phyloP scores from a whole-genome alignment of 2,329 filamentous ascomycete species.

The Dactylellina leptospora region DNA sequence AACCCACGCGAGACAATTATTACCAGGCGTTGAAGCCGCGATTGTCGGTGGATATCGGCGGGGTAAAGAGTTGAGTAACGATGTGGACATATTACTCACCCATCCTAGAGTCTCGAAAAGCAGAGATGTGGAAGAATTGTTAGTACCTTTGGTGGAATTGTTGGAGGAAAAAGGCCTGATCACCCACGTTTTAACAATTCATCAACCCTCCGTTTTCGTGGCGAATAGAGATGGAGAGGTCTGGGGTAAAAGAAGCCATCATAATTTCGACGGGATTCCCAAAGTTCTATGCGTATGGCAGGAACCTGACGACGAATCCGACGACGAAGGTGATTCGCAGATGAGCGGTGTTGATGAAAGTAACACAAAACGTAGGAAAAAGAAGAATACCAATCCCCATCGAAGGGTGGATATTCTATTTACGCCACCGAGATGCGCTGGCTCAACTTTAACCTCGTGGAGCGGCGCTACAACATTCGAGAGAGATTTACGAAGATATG shows the following conservation, averaged over 20 bases:
- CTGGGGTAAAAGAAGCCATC: constrained; percentile 41
- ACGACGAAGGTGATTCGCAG: constrained; percentile 59
- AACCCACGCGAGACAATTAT: constrained; percentile 72
- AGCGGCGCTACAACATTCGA: constrained; percentile 88
- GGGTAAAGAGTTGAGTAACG: constrained; percentile 76
- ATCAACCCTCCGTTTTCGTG: constrained; percentile 19
- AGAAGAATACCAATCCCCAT: constrained; percentile 76
- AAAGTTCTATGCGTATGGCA: constrained; percentile 96
- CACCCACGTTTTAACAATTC: constrained; percentile 74
- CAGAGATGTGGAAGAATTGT: constrained; percentile 65
- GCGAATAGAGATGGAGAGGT: constrained; percentile 28
- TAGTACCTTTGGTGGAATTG: constrained; percentile 74
- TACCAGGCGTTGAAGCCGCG: constrained; percentile 67
- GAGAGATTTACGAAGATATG: constrained; percentile 82
- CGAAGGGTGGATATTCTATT: constrained; percentile 92
- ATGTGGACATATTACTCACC: constrained; percentile 85
- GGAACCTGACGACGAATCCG: constrained; percentile 66
- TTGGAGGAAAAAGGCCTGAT: constrained; percentile 76
- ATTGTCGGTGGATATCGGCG: constrained; percentile 84
- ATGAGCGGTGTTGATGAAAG: constrained; percentile 53
- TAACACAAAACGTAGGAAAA: neutral
- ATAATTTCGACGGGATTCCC: constrained; percentile 85
- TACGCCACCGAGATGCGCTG: constrained; percentile 84
- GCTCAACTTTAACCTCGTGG: constrained; percentile 90
- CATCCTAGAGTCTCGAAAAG: constrained; percentile 69